Evolutionary conservation across 176 grass and related monocot species (phyloP).

Genomic region (Otatea glauca): DNA sequence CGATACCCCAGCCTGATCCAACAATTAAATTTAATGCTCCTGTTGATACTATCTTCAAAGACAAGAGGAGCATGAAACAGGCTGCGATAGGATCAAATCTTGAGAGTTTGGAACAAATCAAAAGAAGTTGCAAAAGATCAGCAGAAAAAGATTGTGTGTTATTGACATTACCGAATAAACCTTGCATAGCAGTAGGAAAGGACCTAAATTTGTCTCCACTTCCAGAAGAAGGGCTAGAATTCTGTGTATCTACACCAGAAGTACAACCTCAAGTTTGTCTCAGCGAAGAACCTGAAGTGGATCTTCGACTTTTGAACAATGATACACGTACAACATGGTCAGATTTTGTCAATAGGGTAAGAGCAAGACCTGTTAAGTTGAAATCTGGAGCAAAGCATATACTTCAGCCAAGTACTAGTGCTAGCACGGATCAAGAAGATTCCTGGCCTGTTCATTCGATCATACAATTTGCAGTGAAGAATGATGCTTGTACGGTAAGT

Average conservation of each 20-base stretch:
- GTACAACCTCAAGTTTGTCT: conserved; percentile 22
- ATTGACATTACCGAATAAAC: conserved; percentile 47
- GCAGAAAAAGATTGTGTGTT: conserved; percentile 32
- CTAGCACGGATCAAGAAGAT: conserved; percentile 41
- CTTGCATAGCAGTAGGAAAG: conserved; percentile 33
- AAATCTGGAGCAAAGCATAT: conserved; percentile 60
- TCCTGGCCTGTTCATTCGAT: conserved; percentile 48
- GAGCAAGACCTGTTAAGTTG: conserved; percentile 56
- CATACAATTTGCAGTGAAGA: conserved; percentile 43
- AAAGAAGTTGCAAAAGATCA: conserved; percentile 43
- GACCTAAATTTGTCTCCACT: conserved; percentile 6
- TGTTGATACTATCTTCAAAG: not conserved
- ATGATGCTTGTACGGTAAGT: conserved; percentile 5
- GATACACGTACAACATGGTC: conserved; percentile 4
- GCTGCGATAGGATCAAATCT: conserved; percentile 33
- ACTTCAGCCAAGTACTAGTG: conserved; percentile 44
- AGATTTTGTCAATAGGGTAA: conserved; percentile 1
- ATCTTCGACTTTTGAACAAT: conserved; percentile 22
- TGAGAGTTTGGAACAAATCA: conserved; percentile 31
- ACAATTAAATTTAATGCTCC: conserved; percentile 25
- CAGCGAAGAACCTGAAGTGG: conserved; percentile 23
- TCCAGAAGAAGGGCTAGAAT: conserved; percentile 19
- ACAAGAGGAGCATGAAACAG: conserved; percentile 47
- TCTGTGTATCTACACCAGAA: conserved; percentile 29
- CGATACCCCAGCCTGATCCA: conserved; percentile 21